These are phyloP conservation scores for Boletus fagicola DNA, from an alignment of 768 basidiomycete genomes.

Conservation along the genomic window DNA sequence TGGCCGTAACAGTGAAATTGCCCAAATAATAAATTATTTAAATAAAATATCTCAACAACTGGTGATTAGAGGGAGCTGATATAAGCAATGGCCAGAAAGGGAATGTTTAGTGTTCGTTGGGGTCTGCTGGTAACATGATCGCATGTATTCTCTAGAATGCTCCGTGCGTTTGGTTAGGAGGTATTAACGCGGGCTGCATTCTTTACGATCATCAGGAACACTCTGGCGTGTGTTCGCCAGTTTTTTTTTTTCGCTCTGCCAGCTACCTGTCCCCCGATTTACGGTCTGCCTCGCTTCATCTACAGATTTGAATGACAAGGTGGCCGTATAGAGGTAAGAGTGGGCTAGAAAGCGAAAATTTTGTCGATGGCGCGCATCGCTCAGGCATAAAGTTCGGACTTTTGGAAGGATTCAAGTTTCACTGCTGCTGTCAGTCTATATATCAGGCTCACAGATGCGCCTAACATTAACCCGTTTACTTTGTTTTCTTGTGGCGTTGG, in stretches of 20 bases:
- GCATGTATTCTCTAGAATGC: too few relatives aligned
- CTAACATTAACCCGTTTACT: background rate
- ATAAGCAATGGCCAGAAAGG: constrained; percentile 12
- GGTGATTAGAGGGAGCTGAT: constrained; percentile 6
- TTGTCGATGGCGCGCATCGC: background rate
- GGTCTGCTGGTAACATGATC: background rate
- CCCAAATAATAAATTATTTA: too few relatives aligned
- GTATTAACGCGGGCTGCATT: background rate
- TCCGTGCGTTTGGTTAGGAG: background rate
- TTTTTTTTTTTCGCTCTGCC: background rate
- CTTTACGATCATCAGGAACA: background rate
- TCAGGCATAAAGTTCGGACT: background rate
- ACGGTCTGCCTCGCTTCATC: background rate
- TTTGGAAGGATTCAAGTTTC: too few relatives aligned
- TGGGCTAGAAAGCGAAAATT: background rate
- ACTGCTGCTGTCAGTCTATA: background rate
- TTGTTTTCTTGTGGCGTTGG: background rate
- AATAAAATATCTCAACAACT: too few relatives aligned
- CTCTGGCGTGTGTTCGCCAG: background rate
- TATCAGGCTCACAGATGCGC: background rate
- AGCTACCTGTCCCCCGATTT: background rate
- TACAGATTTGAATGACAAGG: background rate
- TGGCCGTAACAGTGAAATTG: background rate
- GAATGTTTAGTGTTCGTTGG: constrained; percentile 2
- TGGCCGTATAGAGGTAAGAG: background rate